These are phyloP conservation scores for Aspergillus nidulans DNA, from an alignment of 495 filamentous ascomycete genomes.

Conservation along the genomic window DNA sequence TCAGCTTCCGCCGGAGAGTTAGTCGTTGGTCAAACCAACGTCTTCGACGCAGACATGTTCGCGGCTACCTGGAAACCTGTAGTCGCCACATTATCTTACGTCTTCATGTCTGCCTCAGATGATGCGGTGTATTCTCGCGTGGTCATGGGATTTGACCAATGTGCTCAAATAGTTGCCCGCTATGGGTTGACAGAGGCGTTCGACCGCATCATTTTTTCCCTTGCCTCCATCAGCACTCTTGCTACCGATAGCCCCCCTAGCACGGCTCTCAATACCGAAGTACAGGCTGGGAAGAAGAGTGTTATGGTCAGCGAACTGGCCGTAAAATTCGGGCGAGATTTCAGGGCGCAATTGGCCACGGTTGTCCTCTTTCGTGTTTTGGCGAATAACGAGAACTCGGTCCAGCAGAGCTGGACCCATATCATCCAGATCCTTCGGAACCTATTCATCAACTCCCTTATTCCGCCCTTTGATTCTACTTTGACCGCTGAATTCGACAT, in stretches of 20 bases:
- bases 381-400: constrained; percentile 70
- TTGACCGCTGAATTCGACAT: constrained; percentile 68
- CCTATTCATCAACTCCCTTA: constrained; percentile 91
- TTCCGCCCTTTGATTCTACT: constrained; percentile 76
- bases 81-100: constrained; percentile 90
- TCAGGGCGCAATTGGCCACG: constrained; percentile 87
- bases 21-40: constrained; percentile 81
- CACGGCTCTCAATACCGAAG: constrained; percentile 90
- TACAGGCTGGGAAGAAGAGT: constrained; percentile 84
- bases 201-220: constrained; percentile 83
- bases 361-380: constrained; percentile 91
- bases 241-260: constrained; percentile 69
- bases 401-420: constrained; percentile 76
- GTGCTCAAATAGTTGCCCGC: constrained; percentile 85
- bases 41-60: constrained; percentile 97
- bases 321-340: constrained; percentile 92
- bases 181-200: constrained; percentile 80
- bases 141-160: constrained; percentile 92
- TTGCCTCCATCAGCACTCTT: constrained; percentile 86
- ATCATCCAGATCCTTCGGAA: constrained; percentile 90
- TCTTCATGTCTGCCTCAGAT: constrained; percentile 98
- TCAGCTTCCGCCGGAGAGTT: constrained; percentile 69
- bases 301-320: constrained; percentile 99
- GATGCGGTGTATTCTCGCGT: constrained; percentile 94
- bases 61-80: constrained; percentile 92